Percentiles rank a stretch among this genome's conserved stretches.
Evolutionary conservation across 345 rosid species (phyloP).

Genomic region (Clarkia xantiana): DNA sequence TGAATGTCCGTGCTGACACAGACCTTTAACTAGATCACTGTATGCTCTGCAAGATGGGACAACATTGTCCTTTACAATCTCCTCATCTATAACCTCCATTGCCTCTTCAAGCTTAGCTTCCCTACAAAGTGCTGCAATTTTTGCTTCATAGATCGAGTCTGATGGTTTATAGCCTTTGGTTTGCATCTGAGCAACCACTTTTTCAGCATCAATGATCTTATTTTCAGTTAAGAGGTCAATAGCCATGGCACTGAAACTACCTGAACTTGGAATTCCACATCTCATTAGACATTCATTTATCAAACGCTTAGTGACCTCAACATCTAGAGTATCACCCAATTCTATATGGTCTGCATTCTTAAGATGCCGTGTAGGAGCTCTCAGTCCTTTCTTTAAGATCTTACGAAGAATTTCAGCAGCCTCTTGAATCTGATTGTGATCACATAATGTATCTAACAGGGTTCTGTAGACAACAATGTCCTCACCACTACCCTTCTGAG

Average conservation of each 20-base stretch:
- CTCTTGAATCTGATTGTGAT: constrained; percentile 55
- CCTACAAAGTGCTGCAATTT: constrained; percentile 48
- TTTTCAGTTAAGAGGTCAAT: constrained; percentile 52
- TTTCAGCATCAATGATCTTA: constrained; percentile 45
- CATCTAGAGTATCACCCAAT: constrained; percentile 23
- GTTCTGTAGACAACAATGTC: constrained; percentile 72
- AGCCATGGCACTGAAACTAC: constrained; percentile 63
- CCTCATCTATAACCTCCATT: constrained; percentile 38
- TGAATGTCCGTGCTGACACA: constrained; percentile 44
- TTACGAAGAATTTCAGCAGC: constrained; percentile 62
- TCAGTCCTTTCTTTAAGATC: constrained; percentile 67
- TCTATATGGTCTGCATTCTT: constrained; percentile 35
- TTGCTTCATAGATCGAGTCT: constrained; percentile 38
- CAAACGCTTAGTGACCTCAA: constrained; percentile 36
- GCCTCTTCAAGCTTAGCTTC: constrained; percentile 43
- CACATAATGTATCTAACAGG: constrained; percentile 64
- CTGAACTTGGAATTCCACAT: constrained; percentile 54
- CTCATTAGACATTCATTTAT: constrained; percentile 53
- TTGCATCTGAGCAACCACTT: constrained; percentile 41
- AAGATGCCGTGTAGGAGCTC: constrained; percentile 41
- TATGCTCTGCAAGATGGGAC: constrained; percentile 45
- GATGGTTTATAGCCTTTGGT: constrained; percentile 54
- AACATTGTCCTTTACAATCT: constrained; percentile 37
- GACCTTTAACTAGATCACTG: constrained; percentile 41
- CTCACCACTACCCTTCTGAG: constrained; percentile 75